Conservation (phyloP, 108 stramenopile species). For the Schizochytrium sp. region DNA sequence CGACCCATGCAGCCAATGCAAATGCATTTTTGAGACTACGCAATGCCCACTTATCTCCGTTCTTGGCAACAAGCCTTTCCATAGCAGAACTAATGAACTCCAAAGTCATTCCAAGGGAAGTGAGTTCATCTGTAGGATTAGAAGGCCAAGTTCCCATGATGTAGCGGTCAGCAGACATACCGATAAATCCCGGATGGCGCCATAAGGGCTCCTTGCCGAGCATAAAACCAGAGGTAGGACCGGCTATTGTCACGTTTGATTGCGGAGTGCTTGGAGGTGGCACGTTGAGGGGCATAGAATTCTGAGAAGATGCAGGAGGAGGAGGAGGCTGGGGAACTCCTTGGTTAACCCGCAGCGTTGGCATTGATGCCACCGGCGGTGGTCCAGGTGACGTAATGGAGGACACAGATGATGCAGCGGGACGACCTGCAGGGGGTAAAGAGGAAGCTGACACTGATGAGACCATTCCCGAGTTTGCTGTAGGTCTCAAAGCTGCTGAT, state of each 20-base stretch:
- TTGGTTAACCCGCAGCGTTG: neutral
- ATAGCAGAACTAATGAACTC: constrained; percentile 33
- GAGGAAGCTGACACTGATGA: too few relatives aligned
- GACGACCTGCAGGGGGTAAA: too few relatives aligned
- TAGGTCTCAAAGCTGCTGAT: too few relatives aligned
- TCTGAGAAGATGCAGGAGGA: neutral
- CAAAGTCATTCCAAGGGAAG: constrained; percentile 33
- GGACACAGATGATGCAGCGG: neutral
- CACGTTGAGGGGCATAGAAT: neutral
- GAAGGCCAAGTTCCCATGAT: constrained; percentile 30
- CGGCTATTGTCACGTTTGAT: neutral
- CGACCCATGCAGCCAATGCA: constrained; percentile 47
- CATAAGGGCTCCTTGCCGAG: constrained; percentile 37
- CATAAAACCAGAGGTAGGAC: neutral
- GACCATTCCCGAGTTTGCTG: too few relatives aligned
- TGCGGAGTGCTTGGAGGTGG: neutral
- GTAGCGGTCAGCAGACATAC: constrained; percentile 44
- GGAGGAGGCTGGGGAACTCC: neutral
- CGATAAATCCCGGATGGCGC: constrained; percentile 50
- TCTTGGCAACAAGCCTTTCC: neutral
- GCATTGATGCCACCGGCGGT: neutral
- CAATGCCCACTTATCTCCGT: constrained; percentile 41
- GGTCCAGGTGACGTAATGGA: neutral
- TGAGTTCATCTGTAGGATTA: constrained; percentile 29
- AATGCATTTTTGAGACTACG: neutral